Percentiles rank a stretch among this genome's conserved stretches.
Evolutionary conservation across 805 yeast species (phyloP).

Genomic region (Saitoella complicata): DNA sequence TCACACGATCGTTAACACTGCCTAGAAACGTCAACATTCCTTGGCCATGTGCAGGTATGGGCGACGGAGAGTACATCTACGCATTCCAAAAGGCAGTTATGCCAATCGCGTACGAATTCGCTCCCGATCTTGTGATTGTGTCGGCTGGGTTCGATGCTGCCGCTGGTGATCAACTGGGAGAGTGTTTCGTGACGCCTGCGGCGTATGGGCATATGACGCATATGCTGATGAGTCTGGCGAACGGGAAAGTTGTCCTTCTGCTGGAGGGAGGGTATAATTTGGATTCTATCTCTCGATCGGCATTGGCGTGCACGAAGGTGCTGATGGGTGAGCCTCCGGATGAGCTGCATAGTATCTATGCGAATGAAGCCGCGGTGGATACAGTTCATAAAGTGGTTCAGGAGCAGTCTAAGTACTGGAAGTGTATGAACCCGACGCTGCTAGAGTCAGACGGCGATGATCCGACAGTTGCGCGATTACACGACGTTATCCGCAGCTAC

Average conservation of each 20-base stretch:
- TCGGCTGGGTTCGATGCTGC: slow-evolving; percentile 98
- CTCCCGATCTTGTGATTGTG: slow-evolving; percentile 82
- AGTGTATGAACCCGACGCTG: slow-evolving; percentile 31
- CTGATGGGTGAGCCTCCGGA: slow-evolving; percentile 93
- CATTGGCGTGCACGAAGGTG: slow-evolving; percentile 80
- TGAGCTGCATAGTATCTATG: slow-evolving; percentile 42
- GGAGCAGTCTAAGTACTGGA: slow-evolving; percentile 77
- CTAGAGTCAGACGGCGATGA: slow-evolving; percentile 1
- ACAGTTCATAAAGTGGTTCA: slow-evolving; percentile 67
- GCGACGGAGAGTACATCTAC: slow-evolving; percentile 88
- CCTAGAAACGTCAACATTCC: slow-evolving; percentile 72
- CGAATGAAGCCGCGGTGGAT: slow-evolving; percentile 61
- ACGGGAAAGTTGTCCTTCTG: slow-evolving; percentile 75
- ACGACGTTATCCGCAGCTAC: slow-evolving; percentile 58
- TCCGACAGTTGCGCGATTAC: slow-evolving; percentile 23
- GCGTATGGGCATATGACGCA: slow-evolving; percentile 97
- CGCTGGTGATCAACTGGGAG: slow-evolving; percentile 93
- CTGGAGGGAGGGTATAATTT: slow-evolving; percentile 93
- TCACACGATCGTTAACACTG: not conserved
- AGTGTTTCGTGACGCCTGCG: slow-evolving; percentile 86
- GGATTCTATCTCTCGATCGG: slow-evolving; percentile 79
- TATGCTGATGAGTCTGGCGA: slow-evolving; percentile 69
- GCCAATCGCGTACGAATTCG: slow-evolving; percentile 78
- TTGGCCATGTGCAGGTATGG: slow-evolving; percentile 83
- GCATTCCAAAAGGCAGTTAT: slow-evolving; percentile 74